These are phyloP conservation scores for Podospora didyma DNA, from an alignment of 495 filamentous ascomycete genomes.

Conservation along the genomic window DNA sequence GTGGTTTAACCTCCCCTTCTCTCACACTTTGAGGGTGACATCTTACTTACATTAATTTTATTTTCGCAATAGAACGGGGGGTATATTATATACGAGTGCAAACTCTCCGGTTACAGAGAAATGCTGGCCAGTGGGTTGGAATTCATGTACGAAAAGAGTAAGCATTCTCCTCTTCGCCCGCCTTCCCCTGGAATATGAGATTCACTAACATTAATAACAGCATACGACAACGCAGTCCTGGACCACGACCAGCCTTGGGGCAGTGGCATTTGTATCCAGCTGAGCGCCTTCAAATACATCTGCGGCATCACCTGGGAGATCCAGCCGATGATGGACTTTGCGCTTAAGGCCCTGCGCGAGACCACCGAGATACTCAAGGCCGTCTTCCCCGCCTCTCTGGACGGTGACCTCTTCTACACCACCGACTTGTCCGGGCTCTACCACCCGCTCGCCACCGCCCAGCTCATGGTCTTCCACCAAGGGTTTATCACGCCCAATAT, in stretches of 20 bases:
- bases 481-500: not conserved
- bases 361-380: not conserved
- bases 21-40: not conserved
- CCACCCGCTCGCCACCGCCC: constrained; percentile 9
- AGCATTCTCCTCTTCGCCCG: not conserved
- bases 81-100: constrained; percentile 6
- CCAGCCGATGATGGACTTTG: constrained; percentile 7
- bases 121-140: constrained; percentile 12
- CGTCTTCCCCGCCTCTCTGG: not conserved
- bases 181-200: not conserved
- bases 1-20: not conserved
- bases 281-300: constrained; percentile 15
- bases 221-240: not conserved
- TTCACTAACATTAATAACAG: not conserved
- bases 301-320: constrained; percentile 9
- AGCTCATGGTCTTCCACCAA: constrained; percentile 17
- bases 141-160: constrained; percentile 24
- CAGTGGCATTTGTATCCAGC: constrained; percentile 3
- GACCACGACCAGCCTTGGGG: not conserved
- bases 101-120: not conserved
- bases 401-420: not conserved
- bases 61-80: not conserved
- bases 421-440: constrained; percentile 9
- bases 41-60: not conserved
- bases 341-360: constrained; percentile 4